These are phyloP conservation scores for Trichoderma sp. DNA, from an alignment of 2,329 filamentous ascomycete genomes.

Conservation along the genomic window DNA sequence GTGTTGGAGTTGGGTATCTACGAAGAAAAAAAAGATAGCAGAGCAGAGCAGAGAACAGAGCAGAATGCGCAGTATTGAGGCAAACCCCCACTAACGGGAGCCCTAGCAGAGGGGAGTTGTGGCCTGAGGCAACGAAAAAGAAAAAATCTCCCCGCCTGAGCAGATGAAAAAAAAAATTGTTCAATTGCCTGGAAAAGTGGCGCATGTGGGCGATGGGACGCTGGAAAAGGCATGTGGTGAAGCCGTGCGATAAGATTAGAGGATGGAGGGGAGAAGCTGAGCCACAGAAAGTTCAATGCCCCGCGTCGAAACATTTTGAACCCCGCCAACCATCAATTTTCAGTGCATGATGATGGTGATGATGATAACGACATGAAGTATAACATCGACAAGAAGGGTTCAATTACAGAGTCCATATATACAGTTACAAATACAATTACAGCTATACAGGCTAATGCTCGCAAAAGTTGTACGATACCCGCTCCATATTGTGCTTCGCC, in stretches of 20 bases:
- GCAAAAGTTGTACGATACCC: neutral
- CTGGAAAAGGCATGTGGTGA: neutral
- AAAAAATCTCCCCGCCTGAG: constrained; percentile 9
- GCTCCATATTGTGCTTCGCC: neutral
- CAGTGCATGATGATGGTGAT: neutral
- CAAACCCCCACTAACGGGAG: constrained; percentile 14
- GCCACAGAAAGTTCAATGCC: constrained; percentile 5
- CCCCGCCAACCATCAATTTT: neutral
- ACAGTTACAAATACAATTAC: neutral
- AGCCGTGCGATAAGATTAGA: neutral
- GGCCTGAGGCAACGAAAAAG: constrained; percentile 12
- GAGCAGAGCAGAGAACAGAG: neutral
- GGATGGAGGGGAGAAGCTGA: neutral
- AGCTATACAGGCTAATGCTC: constrained; percentile 1
- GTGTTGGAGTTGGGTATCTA: constrained; percentile 20
- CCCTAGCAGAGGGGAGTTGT: neutral
- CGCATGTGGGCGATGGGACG: neutral
- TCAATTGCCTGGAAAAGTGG: neutral
- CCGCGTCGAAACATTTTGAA: neutral
- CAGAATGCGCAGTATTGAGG: constrained; percentile 13
- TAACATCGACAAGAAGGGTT: too few relatives aligned
- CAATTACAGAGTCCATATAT: too few relatives aligned
- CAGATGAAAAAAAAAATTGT: constrained; percentile 3
- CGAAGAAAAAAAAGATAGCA: constrained; percentile 15
- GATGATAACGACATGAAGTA: too few relatives aligned